Evolutionary conservation across 202 grass and related monocot genomes (phyloP), one percentile per base, ranked within the genome.

Genomic region (Setaria italica): DNA sequence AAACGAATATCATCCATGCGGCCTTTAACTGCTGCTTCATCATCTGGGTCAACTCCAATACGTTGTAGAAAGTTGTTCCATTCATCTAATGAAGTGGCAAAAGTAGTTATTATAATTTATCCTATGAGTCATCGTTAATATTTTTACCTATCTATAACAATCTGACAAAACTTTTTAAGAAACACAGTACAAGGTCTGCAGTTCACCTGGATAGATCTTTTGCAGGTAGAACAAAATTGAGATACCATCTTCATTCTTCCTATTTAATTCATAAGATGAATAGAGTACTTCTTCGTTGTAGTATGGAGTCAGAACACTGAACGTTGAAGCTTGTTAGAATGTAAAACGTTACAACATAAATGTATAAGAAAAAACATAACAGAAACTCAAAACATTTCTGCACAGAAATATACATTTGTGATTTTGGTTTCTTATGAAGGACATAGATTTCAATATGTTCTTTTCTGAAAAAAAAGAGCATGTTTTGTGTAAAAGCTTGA

Each of bases 291-390:
- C 91, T 84, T 98, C 95, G 47, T 89, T 94, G 83, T 95, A 98
- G 89, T 95, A 98, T 88, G 95, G 95, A 89, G 95, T 98, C 70
- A 98, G 81, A 67, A 98, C 88, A 92, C 95, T 98, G 56, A 80
- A 86, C 12, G 62, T 11, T 77, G 83, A 85, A 86, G 57, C 41
- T 78, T 75, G 77, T 85, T 63, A 85, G 78, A 86, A 75, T 87
- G 54, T 80, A 35, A 85, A 51, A 20, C 33, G 19, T 15, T 45
- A 55, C 11, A 58, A 72, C 53, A 79, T 75, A 20, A 76, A 75
- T 76, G 54, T 46, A 55, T 17, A 66, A 59, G 74, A 67, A 37
- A 80, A 70, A 70, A 43, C 17, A 58, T 67, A 17, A 69, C 55
- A 80, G 9, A 49, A 83, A 54, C 21, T 25, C 17, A 25, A 14